These are phyloP conservation scores for Ustilago lituana DNA, from an alignment of 1,284 basidiomycete species.

Conservation along the genomic window DNA sequence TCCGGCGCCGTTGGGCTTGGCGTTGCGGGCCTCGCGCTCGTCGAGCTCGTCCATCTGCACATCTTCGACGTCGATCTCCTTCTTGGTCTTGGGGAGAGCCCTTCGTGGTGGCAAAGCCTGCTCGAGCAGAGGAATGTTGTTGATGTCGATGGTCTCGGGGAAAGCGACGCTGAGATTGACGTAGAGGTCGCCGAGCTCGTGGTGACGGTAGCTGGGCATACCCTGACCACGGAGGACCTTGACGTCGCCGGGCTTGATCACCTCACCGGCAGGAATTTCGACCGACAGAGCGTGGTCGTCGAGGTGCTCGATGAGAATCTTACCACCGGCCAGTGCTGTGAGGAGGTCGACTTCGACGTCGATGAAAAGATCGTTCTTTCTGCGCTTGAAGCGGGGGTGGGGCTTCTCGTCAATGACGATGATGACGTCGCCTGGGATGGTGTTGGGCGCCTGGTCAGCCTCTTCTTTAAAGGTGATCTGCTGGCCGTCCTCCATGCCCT, in stretches of 20 bases:
- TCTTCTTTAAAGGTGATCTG: constrained; percentile 94
- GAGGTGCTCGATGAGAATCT: constrained; percentile 89
- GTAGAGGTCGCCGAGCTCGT: constrained; percentile 93
- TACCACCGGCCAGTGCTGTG: constrained; percentile 91
- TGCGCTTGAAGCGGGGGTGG: constrained; percentile 88
- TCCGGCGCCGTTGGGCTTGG: constrained; percentile 64
- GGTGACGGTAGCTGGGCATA: constrained; percentile 98
- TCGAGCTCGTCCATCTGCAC: constrained; percentile 85
- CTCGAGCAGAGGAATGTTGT: constrained; percentile 81
- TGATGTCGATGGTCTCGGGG: constrained; percentile 82
- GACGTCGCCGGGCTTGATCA: constrained; percentile 89
- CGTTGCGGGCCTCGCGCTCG: constrained; percentile 75
- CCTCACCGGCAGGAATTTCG: constrained; percentile 82
- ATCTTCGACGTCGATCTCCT: constrained; percentile 79
- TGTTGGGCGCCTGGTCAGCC: constrained; percentile 92
- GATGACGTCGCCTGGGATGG: constrained; percentile 92
- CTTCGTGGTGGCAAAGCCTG: constrained; percentile 83
- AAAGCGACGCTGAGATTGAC: constrained; percentile 88
- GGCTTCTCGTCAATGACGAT: constrained; percentile 97
- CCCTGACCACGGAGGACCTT: constrained; percentile 94
- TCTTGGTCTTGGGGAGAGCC: constrained; percentile 76
- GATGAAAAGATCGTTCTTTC: constrained; percentile 88
- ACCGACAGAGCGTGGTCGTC: constrained; percentile 90
- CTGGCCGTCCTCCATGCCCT: constrained; percentile 98
- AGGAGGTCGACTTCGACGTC: constrained; percentile 92